These are phyloP conservation scores for Phytophthora pini DNA, from an alignment of 352 stramenopile genomes.

Conservation along the genomic window DNA sequence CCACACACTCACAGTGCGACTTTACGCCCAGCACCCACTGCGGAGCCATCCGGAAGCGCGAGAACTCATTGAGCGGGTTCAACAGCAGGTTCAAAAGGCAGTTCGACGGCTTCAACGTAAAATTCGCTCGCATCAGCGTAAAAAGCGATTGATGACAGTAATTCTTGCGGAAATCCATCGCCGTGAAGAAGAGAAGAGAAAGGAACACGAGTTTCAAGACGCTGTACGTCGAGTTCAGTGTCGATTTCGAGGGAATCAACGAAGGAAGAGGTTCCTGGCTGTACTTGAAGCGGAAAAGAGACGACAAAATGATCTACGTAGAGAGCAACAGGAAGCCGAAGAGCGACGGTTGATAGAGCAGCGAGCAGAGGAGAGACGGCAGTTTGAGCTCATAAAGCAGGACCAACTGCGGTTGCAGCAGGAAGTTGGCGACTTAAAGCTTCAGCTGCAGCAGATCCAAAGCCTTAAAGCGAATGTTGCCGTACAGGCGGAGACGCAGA, in stretches of 20 bases:
- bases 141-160: constrained; percentile 22
- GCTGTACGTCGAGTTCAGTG: constrained; percentile 18
- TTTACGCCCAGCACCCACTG: constrained; percentile 69
- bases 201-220: constrained; percentile 10
- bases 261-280: constrained; percentile 13
- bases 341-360: constrained; percentile 8
- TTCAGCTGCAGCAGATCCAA: constrained; percentile 12
- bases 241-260: constrained; percentile 15
- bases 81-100: constrained; percentile 49
- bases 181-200: constrained; percentile 19
- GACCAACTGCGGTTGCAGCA: constrained; percentile 20
- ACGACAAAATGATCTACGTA: constrained; percentile 16
- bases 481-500: constrained; percentile 21
- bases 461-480: constrained; percentile 4
- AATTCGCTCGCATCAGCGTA: constrained; percentile 18
- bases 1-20: constrained; percentile 35
- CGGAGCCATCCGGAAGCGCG: constrained; percentile 51
- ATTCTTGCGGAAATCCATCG: constrained; percentile 11
- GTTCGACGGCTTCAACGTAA: constrained; percentile 46
- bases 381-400: constrained; percentile 13
- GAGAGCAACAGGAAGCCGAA: constrained; percentile 24
- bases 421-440: constrained; percentile 19
- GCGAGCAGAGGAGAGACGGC: constrained; percentile 14
- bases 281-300: constrained; percentile 15
- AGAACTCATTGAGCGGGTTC: constrained; percentile 48